Conservation (phyloP, 2,329 filamentous ascomycete genomes). For the Stagonosporopsis rhizophila region DNA sequence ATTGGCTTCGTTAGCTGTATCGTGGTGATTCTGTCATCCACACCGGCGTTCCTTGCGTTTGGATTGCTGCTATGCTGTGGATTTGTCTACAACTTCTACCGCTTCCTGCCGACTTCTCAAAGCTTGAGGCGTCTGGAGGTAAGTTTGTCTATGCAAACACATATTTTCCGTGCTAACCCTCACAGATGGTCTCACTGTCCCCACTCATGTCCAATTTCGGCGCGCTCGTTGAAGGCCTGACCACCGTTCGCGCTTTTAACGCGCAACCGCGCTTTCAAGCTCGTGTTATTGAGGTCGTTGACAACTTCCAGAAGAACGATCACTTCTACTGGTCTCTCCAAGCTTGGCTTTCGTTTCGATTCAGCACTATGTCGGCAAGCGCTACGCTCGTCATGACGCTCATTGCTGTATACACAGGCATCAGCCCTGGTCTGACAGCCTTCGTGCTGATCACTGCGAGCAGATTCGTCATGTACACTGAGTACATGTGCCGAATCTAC, state of each 20-base stretch:
- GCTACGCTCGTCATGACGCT: constrained; percentile 77
- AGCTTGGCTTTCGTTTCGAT: constrained; percentile 82
- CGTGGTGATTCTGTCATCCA: constrained; percentile 78
- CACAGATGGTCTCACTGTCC: constrained; percentile 79
- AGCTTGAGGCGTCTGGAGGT: constrained; percentile 78
- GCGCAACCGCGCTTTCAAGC: constrained; percentile 81
- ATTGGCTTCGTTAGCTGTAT: constrained; percentile 78
- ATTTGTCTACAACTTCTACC: constrained; percentile 77
- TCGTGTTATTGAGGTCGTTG: constrained; percentile 79
- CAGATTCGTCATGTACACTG: constrained; percentile 71
- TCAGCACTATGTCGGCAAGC: constrained; percentile 73
- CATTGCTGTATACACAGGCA: constrained; percentile 75
- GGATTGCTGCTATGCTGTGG: constrained; percentile 70
- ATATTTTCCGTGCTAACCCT: constrained; percentile 15
- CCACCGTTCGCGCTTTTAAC: constrained; percentile 83
- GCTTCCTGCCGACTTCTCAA: constrained; percentile 83
- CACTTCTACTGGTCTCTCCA: constrained; percentile 93
- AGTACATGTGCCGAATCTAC: constrained; percentile 78
- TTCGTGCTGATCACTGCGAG: constrained; percentile 80
- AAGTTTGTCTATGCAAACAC: constrained; percentile 4
- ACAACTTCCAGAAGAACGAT: constrained; percentile 92
- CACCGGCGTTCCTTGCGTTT: constrained; percentile 77
- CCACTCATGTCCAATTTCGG: constrained; percentile 94
- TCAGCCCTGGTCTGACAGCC: constrained; percentile 79
- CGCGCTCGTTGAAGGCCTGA: constrained; percentile 82